phyloP scores from a whole-genome alignment of 108 stramenopile genomes.

The Ochromonas danica region DNA sequence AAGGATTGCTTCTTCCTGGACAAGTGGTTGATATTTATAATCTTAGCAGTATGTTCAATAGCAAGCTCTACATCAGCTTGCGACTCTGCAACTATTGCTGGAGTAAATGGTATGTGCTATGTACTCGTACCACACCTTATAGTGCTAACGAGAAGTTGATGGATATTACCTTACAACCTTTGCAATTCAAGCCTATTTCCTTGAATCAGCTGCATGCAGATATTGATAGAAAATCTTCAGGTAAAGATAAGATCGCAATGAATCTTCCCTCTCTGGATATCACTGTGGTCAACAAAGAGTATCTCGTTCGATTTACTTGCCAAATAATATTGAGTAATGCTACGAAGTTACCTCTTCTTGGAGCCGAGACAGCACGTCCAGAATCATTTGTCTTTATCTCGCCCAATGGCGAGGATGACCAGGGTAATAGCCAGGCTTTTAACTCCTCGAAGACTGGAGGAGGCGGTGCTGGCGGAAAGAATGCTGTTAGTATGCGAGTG shows the following conservation, averaged over 20 bases:
- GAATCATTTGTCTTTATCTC: no score
- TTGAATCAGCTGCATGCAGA: background rate
- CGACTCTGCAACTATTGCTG: background rate
- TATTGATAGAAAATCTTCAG: background rate
- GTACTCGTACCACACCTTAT: background rate
- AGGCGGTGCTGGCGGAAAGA: no score
- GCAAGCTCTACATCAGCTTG: background rate
- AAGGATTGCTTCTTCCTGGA: background rate
- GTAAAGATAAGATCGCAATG: background rate
- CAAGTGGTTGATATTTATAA: background rate
- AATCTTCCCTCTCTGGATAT: background rate
- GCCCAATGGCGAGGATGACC: no score
- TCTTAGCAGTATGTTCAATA: background rate
- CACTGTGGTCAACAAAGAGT: constrained; percentile 1
- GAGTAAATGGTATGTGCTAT: background rate
- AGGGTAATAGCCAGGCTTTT: no score
- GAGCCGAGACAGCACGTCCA: background rate
- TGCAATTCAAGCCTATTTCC: background rate
- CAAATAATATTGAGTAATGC: background rate
- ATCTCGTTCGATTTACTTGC: background rate
- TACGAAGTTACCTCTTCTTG: background rate
- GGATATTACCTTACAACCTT: background rate
- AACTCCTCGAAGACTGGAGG: no score
- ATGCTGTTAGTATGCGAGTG: no score
- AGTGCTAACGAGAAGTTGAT: background rate